Conservation (phyloP, 345 rosid species). For the Chamaenerion angustifolium region DNA sequence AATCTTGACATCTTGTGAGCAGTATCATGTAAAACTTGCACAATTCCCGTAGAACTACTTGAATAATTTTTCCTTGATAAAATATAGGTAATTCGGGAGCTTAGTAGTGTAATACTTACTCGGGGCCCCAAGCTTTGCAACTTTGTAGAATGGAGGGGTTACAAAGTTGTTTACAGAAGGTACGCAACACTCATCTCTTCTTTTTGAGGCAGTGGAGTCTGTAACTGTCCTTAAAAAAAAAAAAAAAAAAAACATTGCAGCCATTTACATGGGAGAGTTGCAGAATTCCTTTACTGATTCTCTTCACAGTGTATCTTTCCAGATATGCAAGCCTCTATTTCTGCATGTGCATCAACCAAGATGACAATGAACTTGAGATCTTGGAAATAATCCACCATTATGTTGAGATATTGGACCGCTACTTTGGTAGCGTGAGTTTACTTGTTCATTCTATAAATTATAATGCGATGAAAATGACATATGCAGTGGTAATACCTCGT, state of each 20-base stretch:
- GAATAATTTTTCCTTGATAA: background rate
- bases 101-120: conserved; percentile 31
- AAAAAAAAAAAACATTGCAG: background rate
- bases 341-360: conserved; percentile 44
- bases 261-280: background rate
- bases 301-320: conserved; percentile 1
- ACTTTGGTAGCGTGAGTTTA: conserved; percentile 34
- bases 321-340: conserved; percentile 56
- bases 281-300: background rate
- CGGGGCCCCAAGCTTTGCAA: conserved; percentile 50
- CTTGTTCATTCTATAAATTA: background rate
- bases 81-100: conserved; percentile 38
- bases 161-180: conserved; percentile 43
- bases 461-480: background rate
- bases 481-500: background rate
- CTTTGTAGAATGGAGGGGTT: conserved; percentile 47
- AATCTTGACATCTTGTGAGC: too few species aligned
- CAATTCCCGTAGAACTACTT: too few species aligned
- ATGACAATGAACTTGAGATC: conserved; percentile 41
- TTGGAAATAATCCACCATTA: conserved; percentile 42
- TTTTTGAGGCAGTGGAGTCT: background rate
- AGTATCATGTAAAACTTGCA: too few species aligned
- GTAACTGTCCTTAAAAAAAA: background rate
- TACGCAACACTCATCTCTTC: background rate
- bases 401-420: conserved; percentile 44